Evolutionary conservation across 2,329 filamentous ascomycete species (phyloP).

Genomic region (Blastomyces parvus): DNA sequence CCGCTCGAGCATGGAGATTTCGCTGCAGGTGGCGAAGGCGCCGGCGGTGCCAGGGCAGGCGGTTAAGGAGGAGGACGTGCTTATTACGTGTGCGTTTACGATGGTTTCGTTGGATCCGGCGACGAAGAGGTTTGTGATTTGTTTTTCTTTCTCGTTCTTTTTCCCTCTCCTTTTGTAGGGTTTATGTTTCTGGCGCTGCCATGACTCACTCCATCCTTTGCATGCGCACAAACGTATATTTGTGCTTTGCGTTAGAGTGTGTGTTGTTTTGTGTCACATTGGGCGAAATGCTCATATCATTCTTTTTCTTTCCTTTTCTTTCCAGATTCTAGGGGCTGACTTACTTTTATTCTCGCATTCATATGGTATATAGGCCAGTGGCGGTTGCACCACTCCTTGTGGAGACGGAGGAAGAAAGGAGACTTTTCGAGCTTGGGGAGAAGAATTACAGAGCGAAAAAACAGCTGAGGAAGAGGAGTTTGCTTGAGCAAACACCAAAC

Average conservation of each 20-base stretch:
- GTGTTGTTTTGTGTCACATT: background rate
- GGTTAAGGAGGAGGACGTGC: constrained; percentile 43
- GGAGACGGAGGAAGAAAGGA: constrained; percentile 56
- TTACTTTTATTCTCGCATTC: background rate
- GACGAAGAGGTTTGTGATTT: constrained; percentile 49
- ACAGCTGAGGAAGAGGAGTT: constrained; percentile 48
- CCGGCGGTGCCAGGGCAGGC: constrained; percentile 36
- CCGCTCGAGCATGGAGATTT: constrained; percentile 63
- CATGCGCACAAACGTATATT: too few species aligned
- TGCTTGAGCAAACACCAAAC: constrained; percentile 59
- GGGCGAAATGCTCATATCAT: background rate
- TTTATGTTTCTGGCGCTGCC: too few species aligned
- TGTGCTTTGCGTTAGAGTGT: background rate
- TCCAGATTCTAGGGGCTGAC: constrained; percentile 6
- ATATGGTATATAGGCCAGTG: constrained; percentile 42
- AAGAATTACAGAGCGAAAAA: constrained; percentile 60
- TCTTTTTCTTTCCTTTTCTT: background rate
- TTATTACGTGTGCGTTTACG: constrained; percentile 65
- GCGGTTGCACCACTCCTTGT: constrained; percentile 52
- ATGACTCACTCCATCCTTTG: too few species aligned
- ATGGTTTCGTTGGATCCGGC: constrained; percentile 64
- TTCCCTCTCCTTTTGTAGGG: background rate
- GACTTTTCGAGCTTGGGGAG: constrained; percentile 53
- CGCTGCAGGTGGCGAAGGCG: constrained; percentile 61
- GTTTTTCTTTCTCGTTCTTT: background rate